phyloP scores from a whole-genome alignment of 2,329 filamentous ascomycete genomes.

The Hymenoscyphus infarciens region DNA sequence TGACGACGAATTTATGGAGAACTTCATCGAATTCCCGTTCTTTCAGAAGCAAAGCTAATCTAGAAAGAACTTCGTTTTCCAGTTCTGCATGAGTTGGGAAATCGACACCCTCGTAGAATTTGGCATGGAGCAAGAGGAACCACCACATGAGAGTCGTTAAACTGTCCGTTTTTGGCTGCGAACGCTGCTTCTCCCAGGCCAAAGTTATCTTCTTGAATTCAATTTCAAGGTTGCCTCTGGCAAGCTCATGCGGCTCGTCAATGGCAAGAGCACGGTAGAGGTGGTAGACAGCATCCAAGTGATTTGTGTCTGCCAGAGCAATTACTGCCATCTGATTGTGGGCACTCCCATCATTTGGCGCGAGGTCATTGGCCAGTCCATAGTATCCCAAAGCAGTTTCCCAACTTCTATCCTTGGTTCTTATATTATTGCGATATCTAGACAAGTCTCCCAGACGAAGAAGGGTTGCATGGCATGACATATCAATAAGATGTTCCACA shows the following conservation, averaged over 20 bases:
- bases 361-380: conserved; percentile 71
- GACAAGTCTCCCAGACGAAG: conserved; percentile 87
- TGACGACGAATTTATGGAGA: conserved; percentile 74
- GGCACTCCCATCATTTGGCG: conserved; percentile 74
- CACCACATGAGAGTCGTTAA: conserved; percentile 65
- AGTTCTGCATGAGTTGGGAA: conserved; percentile 76
- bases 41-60: conserved; percentile 70
- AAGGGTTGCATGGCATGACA: conserved; percentile 77
- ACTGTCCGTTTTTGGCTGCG: conserved; percentile 24
- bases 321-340: conserved; percentile 92
- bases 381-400: conserved; percentile 82
- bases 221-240: conserved; percentile 70
- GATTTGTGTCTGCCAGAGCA: conserved; percentile 70
- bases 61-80: conserved; percentile 79
- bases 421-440: conserved; percentile 75
- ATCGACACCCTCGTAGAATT: conserved; percentile 73
- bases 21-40: conserved; percentile 60
- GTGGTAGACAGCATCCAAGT: conserved; percentile 83
- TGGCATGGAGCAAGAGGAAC: conserved; percentile 83
- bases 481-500: conserved; percentile 49
- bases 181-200: conserved; percentile 47
- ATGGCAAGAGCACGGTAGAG: conserved; percentile 80
- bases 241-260: conserved; percentile 69
- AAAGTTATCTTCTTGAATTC: conserved; percentile 68
- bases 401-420: conserved; percentile 68